Evolutionary conservation across 345 rosid species (phyloP), one percentile per base, ranked within the genome.

Genomic region (Eucalyptus polyanthemos): DNA sequence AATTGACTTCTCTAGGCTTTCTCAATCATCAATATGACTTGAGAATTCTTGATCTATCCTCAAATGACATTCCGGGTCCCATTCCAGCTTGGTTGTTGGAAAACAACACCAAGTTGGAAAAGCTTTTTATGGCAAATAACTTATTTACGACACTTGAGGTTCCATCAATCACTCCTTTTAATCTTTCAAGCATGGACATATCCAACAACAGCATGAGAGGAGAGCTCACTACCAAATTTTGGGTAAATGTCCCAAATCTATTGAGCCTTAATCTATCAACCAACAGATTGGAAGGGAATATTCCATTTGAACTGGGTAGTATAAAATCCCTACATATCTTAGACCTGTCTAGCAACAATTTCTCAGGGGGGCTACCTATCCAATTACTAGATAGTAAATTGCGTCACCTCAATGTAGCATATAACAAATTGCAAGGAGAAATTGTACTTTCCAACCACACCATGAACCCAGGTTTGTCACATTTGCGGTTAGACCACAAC

Each of bases 361-460:
- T 58, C 65, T 58, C 2, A 58, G 4, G n/a, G 3, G n/a, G 14
- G 0, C 7, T 58, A 58, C 65, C 65, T 58, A 11, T 58, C n/a
- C 14, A 58, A 4, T 58, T 58, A 5, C 67, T 25, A 60, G 2
- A 11, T 25, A 5, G 8, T 60, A 3, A 5, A 11, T 25, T 11
- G 1, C 0, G 0, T 2, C 0, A 1, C 2, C 67, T 60, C 8
- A 25, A 60, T 0, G 7, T 25, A 60, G 67, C 67, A 25, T 2
- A 25, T 60, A 60, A 60, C 67, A 60, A 25, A 3, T 60, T 60
- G 31, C n/a, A 11, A 25, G 67, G 67, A 11, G 31, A 60, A 60
- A 5, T 60, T 11, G 67, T 0, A 60, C 6, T 60, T 60, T 25
- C 4, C 0, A 0, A 60, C 7, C 3, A 11, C 4, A 25, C 8